These are phyloP conservation scores for Candida adriatica DNA, from an alignment of 805 yeast genomes.

Conservation along the genomic window DNA sequence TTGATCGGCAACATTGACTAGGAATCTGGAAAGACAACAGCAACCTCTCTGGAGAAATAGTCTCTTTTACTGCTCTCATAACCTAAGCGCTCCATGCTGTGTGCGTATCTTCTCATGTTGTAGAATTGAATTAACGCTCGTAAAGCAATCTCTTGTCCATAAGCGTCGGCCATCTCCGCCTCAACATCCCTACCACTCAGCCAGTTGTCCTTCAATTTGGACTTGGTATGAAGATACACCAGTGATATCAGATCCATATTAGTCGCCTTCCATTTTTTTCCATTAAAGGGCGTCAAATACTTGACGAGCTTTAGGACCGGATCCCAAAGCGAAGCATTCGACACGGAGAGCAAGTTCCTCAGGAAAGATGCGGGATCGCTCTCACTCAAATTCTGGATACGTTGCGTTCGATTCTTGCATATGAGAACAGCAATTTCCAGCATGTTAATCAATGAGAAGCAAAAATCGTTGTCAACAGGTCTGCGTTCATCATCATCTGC, in stretches of 20 bases:
- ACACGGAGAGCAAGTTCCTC: slow-evolving; percentile 50
- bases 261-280: slow-evolving; percentile 87
- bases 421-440: slow-evolving; percentile 51
- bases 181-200: slow-evolving; percentile 74
- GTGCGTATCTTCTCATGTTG: slow-evolving; percentile 51
- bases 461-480: slow-evolving; percentile 28
- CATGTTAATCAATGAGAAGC: slow-evolving; percentile 42
- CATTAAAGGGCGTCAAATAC: slow-evolving; percentile 81
- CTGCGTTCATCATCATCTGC: neutral
- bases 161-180: slow-evolving; percentile 66
- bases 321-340: slow-evolving; percentile 53
- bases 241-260: slow-evolving; percentile 92
- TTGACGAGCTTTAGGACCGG: slow-evolving; percentile 72
- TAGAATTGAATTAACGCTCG: slow-evolving; percentile 75
- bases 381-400: slow-evolving; percentile 59
- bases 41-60: slow-evolving; percentile 36
- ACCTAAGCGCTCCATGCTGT: slow-evolving; percentile 49
- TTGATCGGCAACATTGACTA: neutral
- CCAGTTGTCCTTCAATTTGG: slow-evolving; percentile 81
- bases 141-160: slow-evolving; percentile 79
- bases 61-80: slow-evolving; percentile 37
- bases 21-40: slow-evolving; percentile 15
- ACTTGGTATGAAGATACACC: slow-evolving; percentile 68
- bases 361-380: slow-evolving; percentile 57
- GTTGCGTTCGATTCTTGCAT: slow-evolving; percentile 62